Evolutionary conservation across 768 basidiomycete species (phyloP), one percentile per base, ranked within the genome.

Genomic region (Cystobasidium tubakii): DNA sequence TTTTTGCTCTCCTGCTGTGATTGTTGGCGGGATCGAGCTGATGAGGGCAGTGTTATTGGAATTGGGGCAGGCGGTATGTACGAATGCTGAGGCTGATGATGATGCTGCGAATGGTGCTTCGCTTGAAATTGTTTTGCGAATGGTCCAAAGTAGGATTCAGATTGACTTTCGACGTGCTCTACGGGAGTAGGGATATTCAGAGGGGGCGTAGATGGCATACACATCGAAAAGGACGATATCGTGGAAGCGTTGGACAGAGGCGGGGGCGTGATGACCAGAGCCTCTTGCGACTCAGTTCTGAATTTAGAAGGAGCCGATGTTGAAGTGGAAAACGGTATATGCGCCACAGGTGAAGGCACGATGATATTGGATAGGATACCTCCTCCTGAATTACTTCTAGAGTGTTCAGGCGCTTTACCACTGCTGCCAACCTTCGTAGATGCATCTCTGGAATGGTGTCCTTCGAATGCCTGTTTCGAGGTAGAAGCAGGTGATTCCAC

Each of bases 21-120:
- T 81, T 85, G 88, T 79, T 88, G 87, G 44, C 1, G 10, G n/a
- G 21, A 25, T 55, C n/a, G 65, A 9, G 65, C 81, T 84, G 86
- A 86, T 88, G 7, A 86, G 81, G 42, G 88, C 88, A 53, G 84
- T 81, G 0, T 83, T 69, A 78, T 77, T 88, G 87, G 69, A 82
- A 84, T 65, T 84, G 78, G 79, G 90, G 88, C 71, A 84, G 70
- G 90, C 82, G 54, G 85, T 84, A 73, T 86, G 84, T 12, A 85
- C 82, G 62, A 86, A 79, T 43, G 83, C 81, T 55, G 69, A 13
- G 15, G 54, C 25, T 36, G 69, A 33, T 15, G 25, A n/a, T 57
- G 46, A 60, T 29, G 34, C 19, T 39, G 31, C 25, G n/a, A n/a
- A n/a, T 36, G 63, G 6, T 12, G 63, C 15, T 15, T 12, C 4